Percentiles rank a stretch among this genome's conserved stretches.
Conservation (phyloP, 345 rosid species). For the Citrus unshiu region DNA sequence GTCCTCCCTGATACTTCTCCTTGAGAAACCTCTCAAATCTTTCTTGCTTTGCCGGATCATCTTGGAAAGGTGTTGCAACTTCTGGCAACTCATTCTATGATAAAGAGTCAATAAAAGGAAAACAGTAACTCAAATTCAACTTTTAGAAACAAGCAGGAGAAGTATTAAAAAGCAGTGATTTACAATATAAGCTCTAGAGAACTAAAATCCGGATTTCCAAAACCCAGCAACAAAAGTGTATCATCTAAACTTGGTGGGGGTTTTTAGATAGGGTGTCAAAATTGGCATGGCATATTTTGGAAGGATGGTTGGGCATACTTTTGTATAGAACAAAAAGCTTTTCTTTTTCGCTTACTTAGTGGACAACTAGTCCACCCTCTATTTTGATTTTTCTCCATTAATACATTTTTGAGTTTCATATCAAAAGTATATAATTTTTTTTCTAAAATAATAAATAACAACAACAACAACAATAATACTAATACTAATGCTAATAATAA, state of each 20-base stretch:
- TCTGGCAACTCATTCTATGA: slow-evolving; percentile 56
- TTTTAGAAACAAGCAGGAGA: background rate
- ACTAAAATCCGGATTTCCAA: background rate
- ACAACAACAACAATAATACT: no score
- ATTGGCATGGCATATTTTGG: no score
- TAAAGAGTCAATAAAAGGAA: slow-evolving; percentile 8
- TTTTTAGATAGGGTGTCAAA: background rate
- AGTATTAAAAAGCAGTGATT: slow-evolving; percentile 1
- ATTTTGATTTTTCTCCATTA: no score
- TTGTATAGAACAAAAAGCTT: no score
- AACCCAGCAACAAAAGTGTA: slow-evolving; percentile 4
- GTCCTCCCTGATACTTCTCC: slow-evolving; percentile 90
- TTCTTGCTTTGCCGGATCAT: slow-evolving; percentile 81
- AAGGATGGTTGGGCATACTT: no score
- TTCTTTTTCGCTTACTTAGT: no score
- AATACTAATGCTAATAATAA: no score
- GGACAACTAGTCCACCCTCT: no score
- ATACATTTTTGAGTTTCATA: no score
- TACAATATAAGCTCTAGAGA: background rate
- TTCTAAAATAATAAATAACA: no score
- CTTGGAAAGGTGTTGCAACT: slow-evolving; percentile 75
- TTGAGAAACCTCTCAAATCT: slow-evolving; percentile 92
- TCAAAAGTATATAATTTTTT: no score
- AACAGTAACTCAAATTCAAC: background rate
- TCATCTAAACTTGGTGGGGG: background rate